Evolutionary conservation across 2,329 filamentous ascomycete genomes (phyloP).

Genomic region (Rosellinia necatrix): DNA sequence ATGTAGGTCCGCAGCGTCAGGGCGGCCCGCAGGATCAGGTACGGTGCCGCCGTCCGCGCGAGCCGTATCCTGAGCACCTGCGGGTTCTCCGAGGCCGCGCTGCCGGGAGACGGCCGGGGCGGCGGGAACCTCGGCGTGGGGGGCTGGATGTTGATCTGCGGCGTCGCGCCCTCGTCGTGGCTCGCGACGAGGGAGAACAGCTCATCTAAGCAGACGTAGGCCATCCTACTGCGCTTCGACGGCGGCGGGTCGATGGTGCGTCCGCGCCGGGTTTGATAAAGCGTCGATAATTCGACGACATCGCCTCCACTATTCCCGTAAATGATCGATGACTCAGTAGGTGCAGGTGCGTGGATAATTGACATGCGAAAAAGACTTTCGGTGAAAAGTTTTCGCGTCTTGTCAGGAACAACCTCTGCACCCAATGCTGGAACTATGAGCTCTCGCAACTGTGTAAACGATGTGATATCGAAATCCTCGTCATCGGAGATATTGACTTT

Average conservation of each 20-base stretch:
- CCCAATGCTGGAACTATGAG: slow-evolving; percentile 79
- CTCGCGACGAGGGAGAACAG: slow-evolving; percentile 70
- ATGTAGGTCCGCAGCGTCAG: slow-evolving; percentile 83
- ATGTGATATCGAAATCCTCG: slow-evolving; percentile 78
- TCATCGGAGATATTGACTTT: slow-evolving; percentile 64
- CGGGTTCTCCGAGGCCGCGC: slow-evolving; percentile 33
- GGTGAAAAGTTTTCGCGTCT: slow-evolving; percentile 70
- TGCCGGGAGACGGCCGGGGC: slow-evolving; percentile 32
- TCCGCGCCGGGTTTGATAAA: slow-evolving; percentile 71
- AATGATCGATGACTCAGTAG: slow-evolving; percentile 60
- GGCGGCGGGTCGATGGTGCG: slow-evolving; percentile 71
- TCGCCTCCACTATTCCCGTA: slow-evolving; percentile 50
- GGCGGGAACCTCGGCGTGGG: slow-evolving; percentile 50
- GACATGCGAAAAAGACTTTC: slow-evolving; percentile 80
- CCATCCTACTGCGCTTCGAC: slow-evolving; percentile 70
- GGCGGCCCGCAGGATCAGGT: slow-evolving; percentile 80
- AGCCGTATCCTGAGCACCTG: slow-evolving; percentile 60
- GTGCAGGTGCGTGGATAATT: slow-evolving; percentile 71
- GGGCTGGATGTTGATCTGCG: slow-evolving; percentile 47
- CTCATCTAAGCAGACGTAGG: slow-evolving; percentile 80
- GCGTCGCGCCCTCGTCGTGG: slow-evolving; percentile 46
- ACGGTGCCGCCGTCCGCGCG: slow-evolving; percentile 76
- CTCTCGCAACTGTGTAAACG: slow-evolving; percentile 70
- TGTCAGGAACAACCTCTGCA: slow-evolving; percentile 65
- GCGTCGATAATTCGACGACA: slow-evolving; percentile 58